Evolutionary conservation across 2,329 filamentous ascomycete genomes (phyloP).

Genomic region (Mycosphaerelloides madeirae): DNA sequence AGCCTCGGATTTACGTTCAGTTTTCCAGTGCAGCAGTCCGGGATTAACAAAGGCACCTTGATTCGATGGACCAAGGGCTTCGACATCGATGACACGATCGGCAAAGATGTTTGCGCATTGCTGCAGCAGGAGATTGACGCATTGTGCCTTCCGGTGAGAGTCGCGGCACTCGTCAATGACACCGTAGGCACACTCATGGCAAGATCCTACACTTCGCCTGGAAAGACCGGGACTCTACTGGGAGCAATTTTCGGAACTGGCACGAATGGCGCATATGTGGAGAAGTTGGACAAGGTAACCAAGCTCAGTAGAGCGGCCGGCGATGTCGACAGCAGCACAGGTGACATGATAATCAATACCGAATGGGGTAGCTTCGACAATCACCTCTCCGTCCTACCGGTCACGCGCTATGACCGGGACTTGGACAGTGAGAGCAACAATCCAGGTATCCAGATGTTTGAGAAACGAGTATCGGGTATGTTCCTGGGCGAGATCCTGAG

Average conservation of each 20-base stretch:
- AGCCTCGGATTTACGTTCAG: constrained; percentile 98
- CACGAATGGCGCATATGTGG: constrained; percentile 95
- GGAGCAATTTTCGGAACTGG: constrained; percentile 97
- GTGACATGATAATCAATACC: constrained; percentile 95
- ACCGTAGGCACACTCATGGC: constrained; percentile 98
- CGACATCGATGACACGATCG: constrained; percentile 89
- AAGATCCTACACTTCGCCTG: constrained; percentile 86
- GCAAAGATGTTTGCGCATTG: constrained; percentile 88
- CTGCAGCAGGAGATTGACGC: constrained; percentile 86
- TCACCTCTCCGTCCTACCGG: constrained; percentile 78
- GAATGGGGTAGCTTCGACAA: constrained; percentile 99
- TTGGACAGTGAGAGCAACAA: constrained; percentile 80
- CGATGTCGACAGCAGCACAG: constrained; percentile 73
- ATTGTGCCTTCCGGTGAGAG: constrained; percentile 79
- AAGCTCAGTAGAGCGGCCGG: constrained; percentile 56
- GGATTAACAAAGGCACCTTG: constrained; percentile 89
- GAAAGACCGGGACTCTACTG: constrained; percentile 79
- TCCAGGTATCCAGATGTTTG: constrained; percentile 95
- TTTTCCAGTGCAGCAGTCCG: constrained; percentile 89
- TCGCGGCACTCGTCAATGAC: constrained; percentile 95
- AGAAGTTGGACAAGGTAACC: constrained; percentile 79
- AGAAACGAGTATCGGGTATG: constrained; percentile 98
- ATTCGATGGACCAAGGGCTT: constrained; percentile 99
- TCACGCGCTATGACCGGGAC: constrained; percentile 73
- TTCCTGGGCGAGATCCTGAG: constrained; percentile 93